Evolutionary conservation across 352 stramenopile genomes (phyloP).

Genomic region (Pseudoperonospora humuli): DNA sequence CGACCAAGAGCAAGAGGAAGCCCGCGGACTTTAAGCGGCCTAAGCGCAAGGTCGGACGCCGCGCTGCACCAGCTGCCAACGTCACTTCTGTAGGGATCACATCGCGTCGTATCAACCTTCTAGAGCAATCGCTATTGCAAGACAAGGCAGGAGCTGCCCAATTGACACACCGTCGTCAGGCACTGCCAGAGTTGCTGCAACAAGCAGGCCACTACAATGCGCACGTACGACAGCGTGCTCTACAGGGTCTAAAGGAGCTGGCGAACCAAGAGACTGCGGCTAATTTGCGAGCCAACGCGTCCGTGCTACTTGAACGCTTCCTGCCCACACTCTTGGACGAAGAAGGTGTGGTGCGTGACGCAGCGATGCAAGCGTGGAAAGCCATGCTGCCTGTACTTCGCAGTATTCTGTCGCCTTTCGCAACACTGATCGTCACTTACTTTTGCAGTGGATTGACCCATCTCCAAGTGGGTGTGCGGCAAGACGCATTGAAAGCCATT

Average conservation of each 20-base stretch:
- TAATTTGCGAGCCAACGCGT: slow-evolving; percentile 66
- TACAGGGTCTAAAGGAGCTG: slow-evolving; percentile 62
- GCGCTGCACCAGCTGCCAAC: slow-evolving; percentile 56
- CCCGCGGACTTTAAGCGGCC: slow-evolving; percentile 81
- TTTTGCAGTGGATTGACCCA: slow-evolving; percentile 78
- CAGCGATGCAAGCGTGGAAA: slow-evolving; percentile 59
- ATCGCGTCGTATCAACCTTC: slow-evolving; percentile 73
- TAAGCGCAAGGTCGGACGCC: slow-evolving; percentile 80
- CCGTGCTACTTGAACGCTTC: slow-evolving; percentile 70
- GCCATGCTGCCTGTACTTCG: slow-evolving; percentile 49
- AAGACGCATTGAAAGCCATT: slow-evolving; percentile 70
- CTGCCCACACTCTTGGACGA: slow-evolving; percentile 67
- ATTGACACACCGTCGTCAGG: slow-evolving; percentile 55
- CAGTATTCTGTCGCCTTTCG: slow-evolving; percentile 49
- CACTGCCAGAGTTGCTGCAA: slow-evolving; percentile 57
- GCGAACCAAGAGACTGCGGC: slow-evolving; percentile 31
- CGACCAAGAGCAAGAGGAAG: slow-evolving; percentile 75
- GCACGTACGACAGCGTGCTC: slow-evolving; percentile 61
- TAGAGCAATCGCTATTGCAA: slow-evolving; percentile 69
- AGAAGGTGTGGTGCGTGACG: slow-evolving; percentile 71
- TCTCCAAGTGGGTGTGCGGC: slow-evolving; percentile 62
- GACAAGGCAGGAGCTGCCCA: slow-evolving; percentile 55
- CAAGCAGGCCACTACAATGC: slow-evolving; percentile 77
- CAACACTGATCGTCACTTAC: slow-evolving; percentile 65
- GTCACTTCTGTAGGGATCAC: slow-evolving; percentile 69